phyloP scores from a whole-genome alignment of 176 grass and related monocot species.

The Musa beccarii region DNA sequence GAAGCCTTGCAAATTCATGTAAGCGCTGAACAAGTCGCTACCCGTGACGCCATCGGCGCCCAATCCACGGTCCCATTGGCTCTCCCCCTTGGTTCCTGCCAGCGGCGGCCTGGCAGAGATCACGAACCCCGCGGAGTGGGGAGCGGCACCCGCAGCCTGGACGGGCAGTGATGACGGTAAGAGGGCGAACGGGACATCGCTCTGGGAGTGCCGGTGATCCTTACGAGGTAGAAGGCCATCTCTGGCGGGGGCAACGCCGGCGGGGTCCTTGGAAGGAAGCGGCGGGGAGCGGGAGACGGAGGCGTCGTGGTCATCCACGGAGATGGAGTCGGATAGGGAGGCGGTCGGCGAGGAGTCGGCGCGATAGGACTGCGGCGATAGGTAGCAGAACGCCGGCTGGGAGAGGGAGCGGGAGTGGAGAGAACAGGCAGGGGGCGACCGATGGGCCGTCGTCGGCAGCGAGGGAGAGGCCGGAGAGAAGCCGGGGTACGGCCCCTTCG shows the following conservation, averaged over 20 bases:
- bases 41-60: slow-evolving; percentile 19
- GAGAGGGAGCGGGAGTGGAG: slow-evolving; percentile 17
- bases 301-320: slow-evolving; percentile 37
- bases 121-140: slow-evolving; percentile 26
- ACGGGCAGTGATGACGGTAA: slow-evolving; percentile 38
- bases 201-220: slow-evolving; percentile 64
- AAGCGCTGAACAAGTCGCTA: slow-evolving; percentile 77
- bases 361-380: background rate
- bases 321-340: slow-evolving; percentile 13
- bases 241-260: slow-evolving; percentile 48
- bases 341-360: slow-evolving; percentile 4
- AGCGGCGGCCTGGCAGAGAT: slow-evolving; percentile 18
- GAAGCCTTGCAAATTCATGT: slow-evolving; percentile 76
- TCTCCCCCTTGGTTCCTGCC: background rate
- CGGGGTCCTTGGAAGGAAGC: slow-evolving; percentile 43
- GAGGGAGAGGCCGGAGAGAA: background rate
- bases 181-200: slow-evolving; percentile 69
- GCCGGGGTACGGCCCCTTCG: background rate
- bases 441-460: background rate
- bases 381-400: slow-evolving; percentile 32
- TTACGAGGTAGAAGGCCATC: slow-evolving; percentile 52
- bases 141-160: slow-evolving; percentile 30
- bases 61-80: background rate
- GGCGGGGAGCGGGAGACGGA: slow-evolving; percentile 4
- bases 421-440: slow-evolving; percentile 35